Evolutionary conservation across 176 grass and related monocot species (phyloP).

Genomic region (Triticum aestivum): IWGSC_CS_RefSeq_v2.1 NC_057808.1:425319333-425319832

Average conservation of each 20-base stretch:
- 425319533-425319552: conserved; percentile 43
- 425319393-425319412: conserved; percentile 37
- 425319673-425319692: conserved; percentile 46
- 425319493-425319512: conserved; percentile 53
- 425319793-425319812: conserved; percentile 61
- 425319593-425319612: conserved; percentile 24
- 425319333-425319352: conserved; percentile 25
- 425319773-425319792: conserved; percentile 54
- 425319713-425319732: conserved; percentile 49
- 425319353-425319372: conserved; percentile 67
- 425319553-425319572: conserved; percentile 23
- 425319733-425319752: background rate
- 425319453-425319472: conserved; percentile 70
- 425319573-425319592: conserved; percentile 31
- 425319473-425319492: conserved; percentile 67
- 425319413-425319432: background rate
- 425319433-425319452: conserved; percentile 39
- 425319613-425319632: conserved; percentile 54
- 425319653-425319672: conserved; percentile 36
- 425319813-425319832: conserved; percentile 75
- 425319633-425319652: conserved; percentile 71
- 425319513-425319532: background rate
- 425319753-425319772: conserved; percentile 21
- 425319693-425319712: conserved; percentile 70
- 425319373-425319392: conserved; percentile 64